Conservation (phyloP, 2,329 filamentous ascomycete species). For the Fusarium neocosmosporiellum region DNA sequence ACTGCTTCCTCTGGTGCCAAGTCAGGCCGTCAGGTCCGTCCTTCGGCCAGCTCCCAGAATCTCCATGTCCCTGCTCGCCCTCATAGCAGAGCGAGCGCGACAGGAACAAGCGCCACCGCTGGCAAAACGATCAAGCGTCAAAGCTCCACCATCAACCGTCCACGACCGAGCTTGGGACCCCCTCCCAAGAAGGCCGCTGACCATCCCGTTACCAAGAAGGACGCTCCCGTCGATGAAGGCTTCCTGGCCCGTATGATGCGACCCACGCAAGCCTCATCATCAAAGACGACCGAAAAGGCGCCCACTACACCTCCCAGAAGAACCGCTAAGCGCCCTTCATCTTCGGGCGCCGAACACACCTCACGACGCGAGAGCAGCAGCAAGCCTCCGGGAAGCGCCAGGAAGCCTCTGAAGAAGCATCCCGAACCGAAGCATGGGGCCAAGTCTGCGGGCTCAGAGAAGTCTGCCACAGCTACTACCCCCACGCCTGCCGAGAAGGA, state of each 20-base stretch:
- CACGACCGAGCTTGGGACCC: constrained; percentile 66
- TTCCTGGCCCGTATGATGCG: constrained; percentile 88
- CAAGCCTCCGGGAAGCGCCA: constrained; percentile 41
- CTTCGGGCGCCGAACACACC: constrained; percentile 31
- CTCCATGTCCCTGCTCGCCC: constrained; percentile 53
- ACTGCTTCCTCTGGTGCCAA: constrained; percentile 78
- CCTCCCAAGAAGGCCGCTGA: constrained; percentile 64
- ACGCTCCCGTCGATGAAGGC: constrained; percentile 71
- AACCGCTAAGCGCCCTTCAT: constrained; percentile 38
- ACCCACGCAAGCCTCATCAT: constrained; percentile 76
- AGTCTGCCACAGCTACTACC: constrained; percentile 6
- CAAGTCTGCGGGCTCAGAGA: constrained; percentile 13
- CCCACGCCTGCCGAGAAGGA: constrained; percentile 14
- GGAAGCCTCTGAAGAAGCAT: constrained; percentile 25
- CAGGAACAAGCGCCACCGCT: constrained; percentile 34
- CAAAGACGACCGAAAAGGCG: constrained; percentile 73
- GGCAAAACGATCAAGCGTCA: constrained; percentile 56
- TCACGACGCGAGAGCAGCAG: constrained; percentile 36
- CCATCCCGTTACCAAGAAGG: constrained; percentile 56
- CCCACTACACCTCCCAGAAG: constrained; percentile 62
- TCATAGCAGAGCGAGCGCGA: constrained; percentile 58
- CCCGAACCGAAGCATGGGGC: constrained; percentile 10
- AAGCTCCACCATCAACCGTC: constrained; percentile 56
- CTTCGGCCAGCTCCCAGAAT: constrained; percentile 50
- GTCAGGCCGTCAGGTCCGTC: constrained; percentile 44